Percentiles rank a stretch among this genome's conserved stretches.
Conservation (phyloP, 306 rosid species). For the Trifolium subterraneum region DNA sequence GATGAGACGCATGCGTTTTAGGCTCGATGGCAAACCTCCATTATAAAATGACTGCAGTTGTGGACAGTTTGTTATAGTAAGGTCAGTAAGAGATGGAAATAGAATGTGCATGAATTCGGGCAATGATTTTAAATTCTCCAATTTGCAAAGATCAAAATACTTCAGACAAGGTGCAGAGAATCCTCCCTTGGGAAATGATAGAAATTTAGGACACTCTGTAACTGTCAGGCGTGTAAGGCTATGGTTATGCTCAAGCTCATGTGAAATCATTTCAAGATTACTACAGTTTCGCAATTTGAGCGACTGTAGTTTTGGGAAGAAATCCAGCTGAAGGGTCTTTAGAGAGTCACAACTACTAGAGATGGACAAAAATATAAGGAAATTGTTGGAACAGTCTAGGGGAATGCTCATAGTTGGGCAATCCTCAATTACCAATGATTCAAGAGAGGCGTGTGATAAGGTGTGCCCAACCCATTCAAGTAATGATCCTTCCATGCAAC, state of each 20-base stretch:
- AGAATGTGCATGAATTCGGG: slow-evolving; percentile 19
- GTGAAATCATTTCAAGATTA: slow-evolving; percentile 11
- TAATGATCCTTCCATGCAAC: neutral
- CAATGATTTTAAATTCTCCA: slow-evolving; percentile 16
- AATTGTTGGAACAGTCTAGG: neutral
- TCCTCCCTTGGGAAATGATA: slow-evolving; percentile 18
- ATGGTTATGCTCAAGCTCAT: neutral
- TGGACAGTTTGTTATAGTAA: neutral
- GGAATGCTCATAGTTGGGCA: slow-evolving; percentile 13
- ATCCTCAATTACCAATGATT: neutral
- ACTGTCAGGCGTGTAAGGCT: neutral
- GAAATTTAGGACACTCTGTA: slow-evolving; percentile 9
- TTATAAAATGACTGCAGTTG: neutral
- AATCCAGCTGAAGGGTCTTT: neutral
- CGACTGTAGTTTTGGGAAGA: neutral
- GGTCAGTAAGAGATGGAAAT: slow-evolving; percentile 11
- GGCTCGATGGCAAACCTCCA: neutral
- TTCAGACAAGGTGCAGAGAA: slow-evolving; percentile 7
- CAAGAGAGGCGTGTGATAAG: neutral
- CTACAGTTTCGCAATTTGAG: rapidly evolving
- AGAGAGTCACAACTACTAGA: neutral
- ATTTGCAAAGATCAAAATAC: rapidly evolving
- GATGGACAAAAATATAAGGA: neutral
- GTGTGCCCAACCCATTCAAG: slow-evolving; percentile 10
- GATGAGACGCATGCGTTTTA: neutral